Percentiles rank a stretch among this genome's conserved stretches.
Conservation (phyloP, 2,329 filamentous ascomycete species). For the Pezicula carpinea region DNA sequence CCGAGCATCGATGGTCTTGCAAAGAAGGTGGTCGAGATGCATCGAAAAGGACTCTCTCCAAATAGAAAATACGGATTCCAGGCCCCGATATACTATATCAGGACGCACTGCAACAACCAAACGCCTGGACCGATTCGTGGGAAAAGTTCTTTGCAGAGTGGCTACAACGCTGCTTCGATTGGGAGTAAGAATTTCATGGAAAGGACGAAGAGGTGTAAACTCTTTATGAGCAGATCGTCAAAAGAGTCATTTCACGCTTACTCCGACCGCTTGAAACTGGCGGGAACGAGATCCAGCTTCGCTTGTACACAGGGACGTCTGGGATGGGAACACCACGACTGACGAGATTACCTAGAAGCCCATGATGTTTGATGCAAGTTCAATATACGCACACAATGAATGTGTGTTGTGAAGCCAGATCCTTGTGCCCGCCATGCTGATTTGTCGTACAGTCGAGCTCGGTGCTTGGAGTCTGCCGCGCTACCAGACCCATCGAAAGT, state of each 20-base stretch:
- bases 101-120: constrained; percentile 32
- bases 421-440: too few species aligned
- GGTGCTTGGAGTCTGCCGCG: too few species aligned
- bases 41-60: constrained; percentile 11
- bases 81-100: constrained; percentile 32
- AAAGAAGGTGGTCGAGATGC: constrained; percentile 19
- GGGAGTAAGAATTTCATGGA: constrained; percentile 18
- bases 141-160: constrained; percentile 29
- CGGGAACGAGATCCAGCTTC: constrained; percentile 10
- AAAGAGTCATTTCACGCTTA: constrained; percentile 15
- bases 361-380: constrained; percentile 14
- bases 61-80: constrained; percentile 33
- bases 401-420: constrained; percentile 1
- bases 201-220: constrained; percentile 26
- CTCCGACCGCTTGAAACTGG: constrained; percentile 14
- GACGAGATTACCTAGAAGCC: constrained; percentile 6
- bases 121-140: constrained; percentile 32
- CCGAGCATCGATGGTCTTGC: constrained; percentile 17
- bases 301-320: constrained; percentile 19
- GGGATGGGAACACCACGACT: constrained; percentile 14
- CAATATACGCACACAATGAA: constrained; percentile 27
- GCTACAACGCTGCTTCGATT: constrained; percentile 21
- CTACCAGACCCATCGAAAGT: too few species aligned
- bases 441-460: too few species aligned
- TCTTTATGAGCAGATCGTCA: constrained; percentile 14